Conservation (phyloP, 1,139 yeast species). For the Diutina catenulata region DNA sequence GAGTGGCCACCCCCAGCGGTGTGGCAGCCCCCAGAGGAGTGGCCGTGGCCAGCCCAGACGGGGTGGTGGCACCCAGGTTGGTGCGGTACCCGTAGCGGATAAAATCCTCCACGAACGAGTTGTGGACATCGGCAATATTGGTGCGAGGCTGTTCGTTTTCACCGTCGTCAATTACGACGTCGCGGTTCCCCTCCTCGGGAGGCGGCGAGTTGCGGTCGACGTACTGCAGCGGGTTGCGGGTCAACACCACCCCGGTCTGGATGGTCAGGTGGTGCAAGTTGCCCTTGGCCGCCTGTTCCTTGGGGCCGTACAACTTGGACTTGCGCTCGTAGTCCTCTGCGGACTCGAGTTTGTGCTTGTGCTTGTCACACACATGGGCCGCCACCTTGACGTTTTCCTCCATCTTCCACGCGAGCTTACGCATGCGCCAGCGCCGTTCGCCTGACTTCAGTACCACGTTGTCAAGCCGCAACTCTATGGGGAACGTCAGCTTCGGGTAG, state of each 20-base stretch:
- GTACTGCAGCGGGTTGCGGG: slow-evolving; percentile 8
- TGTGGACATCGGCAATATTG: slow-evolving; percentile 9
- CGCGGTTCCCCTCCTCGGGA: slow-evolving; percentile 6
- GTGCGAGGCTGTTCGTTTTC: slow-evolving; percentile 7
- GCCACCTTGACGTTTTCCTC: slow-evolving; percentile 66
- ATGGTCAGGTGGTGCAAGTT: slow-evolving; percentile 27
- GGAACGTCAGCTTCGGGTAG: slow-evolving; percentile 78
- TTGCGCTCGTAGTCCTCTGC: slow-evolving; percentile 34
- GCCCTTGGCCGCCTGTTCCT: slow-evolving; percentile 3
- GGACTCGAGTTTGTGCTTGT: slow-evolving; percentile 33
- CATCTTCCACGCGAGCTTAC: slow-evolving; percentile 81
- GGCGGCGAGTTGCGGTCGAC: not conserved
- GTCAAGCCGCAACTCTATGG: slow-evolving; percentile 71
- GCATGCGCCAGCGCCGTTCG: slow-evolving; percentile 81
- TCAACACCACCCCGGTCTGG: slow-evolving; percentile 19
- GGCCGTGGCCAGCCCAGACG: no score
- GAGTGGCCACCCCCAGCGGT: no score
- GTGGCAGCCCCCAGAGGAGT: no score
- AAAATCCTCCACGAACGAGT: slow-evolving; percentile 21
- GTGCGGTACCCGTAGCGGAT: not conserved
- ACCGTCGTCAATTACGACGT: slow-evolving; percentile 6
- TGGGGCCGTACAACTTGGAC: not conserved
- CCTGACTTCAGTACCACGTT: slow-evolving; percentile 46
- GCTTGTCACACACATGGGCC: slow-evolving; percentile 46
- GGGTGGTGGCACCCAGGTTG: not conserved